These are phyloP conservation scores for Ambrosia artemisiifolia DNA, from an alignment of 129 eudicot species.

Conservation along the genomic window DNA sequence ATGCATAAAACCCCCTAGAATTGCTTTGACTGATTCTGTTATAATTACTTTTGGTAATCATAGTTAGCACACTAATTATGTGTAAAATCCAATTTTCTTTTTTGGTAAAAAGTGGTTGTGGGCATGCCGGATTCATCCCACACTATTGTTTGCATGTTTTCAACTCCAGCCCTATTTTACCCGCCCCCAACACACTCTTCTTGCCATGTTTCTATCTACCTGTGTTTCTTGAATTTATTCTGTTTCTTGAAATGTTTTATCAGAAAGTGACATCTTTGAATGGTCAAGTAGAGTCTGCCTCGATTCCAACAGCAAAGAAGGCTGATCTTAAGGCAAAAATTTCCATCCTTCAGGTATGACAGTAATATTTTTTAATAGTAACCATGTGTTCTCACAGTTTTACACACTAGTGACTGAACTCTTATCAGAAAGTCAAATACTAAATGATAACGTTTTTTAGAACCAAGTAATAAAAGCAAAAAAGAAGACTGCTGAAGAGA, in stretches of 20 bases:
- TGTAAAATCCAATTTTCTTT: neutral
- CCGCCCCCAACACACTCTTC: neutral
- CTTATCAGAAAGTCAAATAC: neutral
- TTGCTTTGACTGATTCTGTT: neutral
- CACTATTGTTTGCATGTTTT: neutral
- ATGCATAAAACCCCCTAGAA: neutral
- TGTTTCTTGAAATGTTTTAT: neutral
- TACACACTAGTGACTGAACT: neutral
- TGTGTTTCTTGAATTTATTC: neutral
- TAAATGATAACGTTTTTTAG: slow-evolving; percentile 28
- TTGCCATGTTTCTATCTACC: neutral
- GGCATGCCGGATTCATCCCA: neutral
- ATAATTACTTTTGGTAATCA: neutral
- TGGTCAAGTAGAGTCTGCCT: slow-evolving; percentile 74
- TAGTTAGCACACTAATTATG: neutral
- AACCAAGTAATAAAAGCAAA: slow-evolving; percentile 64
- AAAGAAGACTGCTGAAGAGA: slow-evolving; percentile 75
- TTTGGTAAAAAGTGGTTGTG: neutral
- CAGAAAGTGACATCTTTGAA: slow-evolving; percentile 78
- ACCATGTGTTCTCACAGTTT: neutral
- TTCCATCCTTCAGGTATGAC: slow-evolving; percentile 60
- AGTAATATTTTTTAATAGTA: neutral
- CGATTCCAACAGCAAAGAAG: slow-evolving; percentile 80
- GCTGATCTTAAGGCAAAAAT: slow-evolving; percentile 69
- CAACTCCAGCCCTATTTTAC: neutral